Evolutionary conservation across 2,329 filamentous ascomycete species (phyloP).

Genomic region (Botrytis porri): DNA sequence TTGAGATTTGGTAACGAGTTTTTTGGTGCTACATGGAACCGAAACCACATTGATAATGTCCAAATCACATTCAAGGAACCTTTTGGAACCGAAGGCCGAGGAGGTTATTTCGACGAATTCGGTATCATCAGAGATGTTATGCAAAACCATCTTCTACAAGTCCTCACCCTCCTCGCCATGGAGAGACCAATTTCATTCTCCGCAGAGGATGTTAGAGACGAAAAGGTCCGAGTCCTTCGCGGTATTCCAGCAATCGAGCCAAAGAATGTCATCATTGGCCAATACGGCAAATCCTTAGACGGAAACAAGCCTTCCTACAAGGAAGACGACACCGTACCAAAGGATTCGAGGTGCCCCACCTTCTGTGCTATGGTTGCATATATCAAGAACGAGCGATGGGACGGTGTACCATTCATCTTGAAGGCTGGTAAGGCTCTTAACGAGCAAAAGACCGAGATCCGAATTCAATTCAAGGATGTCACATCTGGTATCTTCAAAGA

Average conservation of each 20-base stretch:
- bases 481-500: conserved; percentile 99
- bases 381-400: conserved; percentile 99
- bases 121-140: conserved; percentile 99
- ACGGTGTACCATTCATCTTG: conserved; percentile 97
- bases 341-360: conserved; percentile 94
- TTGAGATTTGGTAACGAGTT: conserved; percentile 98
- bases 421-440: conserved; percentile 99
- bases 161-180: conserved; percentile 94
- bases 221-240: conserved; percentile 94
- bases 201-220: conserved; percentile 94
- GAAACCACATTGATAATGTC: conserved; percentile 98
- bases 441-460: conserved; percentile 99
- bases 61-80: conserved; percentile 99
- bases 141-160: conserved; percentile 98
- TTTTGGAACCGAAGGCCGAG: conserved; percentile 95
- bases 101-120: conserved; percentile 99
- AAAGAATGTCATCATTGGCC: conserved; percentile 99
- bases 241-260: conserved; percentile 93
- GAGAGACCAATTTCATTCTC: conserved; percentile 98
- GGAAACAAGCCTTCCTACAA: conserved; percentile 97
- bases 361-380: conserved; percentile 97
- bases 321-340: conserved; percentile 96
- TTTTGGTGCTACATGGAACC: conserved; percentile 97
- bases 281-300: conserved; percentile 95
- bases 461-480: conserved; percentile 99